Evolutionary conservation across 306 rosid species (phyloP).

Genomic region (Alnus glutinosa): DNA sequence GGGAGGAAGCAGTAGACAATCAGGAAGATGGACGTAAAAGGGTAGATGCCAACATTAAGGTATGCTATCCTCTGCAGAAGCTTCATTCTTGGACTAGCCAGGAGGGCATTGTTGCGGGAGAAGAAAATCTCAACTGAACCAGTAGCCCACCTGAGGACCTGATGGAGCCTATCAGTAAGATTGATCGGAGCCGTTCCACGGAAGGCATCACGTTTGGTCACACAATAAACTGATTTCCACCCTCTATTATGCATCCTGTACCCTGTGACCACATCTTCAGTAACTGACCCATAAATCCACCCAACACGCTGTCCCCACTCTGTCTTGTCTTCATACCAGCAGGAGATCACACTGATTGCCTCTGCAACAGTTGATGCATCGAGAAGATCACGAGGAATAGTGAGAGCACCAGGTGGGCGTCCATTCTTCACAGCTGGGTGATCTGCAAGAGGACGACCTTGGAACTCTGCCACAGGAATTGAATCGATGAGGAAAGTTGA

Average conservation of each 20-base stretch:
- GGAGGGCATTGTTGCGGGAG: constrained; percentile 88
- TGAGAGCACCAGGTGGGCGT: constrained; percentile 88
- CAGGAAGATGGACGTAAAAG: constrained; percentile 90
- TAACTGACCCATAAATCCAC: constrained; percentile 97
- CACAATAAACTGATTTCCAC: constrained; percentile 95
- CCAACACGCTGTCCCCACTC: constrained; percentile 98
- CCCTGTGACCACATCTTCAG: constrained; percentile 97
- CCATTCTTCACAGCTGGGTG: constrained; percentile 97
- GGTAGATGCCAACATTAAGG: constrained; percentile 96
- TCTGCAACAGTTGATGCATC: constrained; percentile 96
- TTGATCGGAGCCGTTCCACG: constrained; percentile 97
- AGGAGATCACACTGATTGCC: constrained; percentile 92
- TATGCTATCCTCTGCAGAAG: constrained; percentile 82
- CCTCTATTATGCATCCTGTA: constrained; percentile 97
- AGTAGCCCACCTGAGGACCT: constrained; percentile 96
- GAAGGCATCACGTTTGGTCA: constrained; percentile 93
- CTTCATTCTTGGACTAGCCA: constrained; percentile 87
- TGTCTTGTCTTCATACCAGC: constrained; percentile 97
- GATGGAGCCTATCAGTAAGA: constrained; percentile 92
- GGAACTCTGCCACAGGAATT: constrained; percentile 91
- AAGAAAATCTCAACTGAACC: constrained; percentile 97
- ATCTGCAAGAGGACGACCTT: constrained; percentile 98
- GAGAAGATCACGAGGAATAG: constrained; percentile 78
- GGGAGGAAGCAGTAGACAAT: constrained; percentile 97
- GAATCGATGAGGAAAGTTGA: constrained; percentile 87